A percentile compares a stretch with the other conserved stretches of the same genome.
These are phyloP conservation scores for Ceriops zippeliana DNA, from an alignment of 345 rosid species.

Conservation along the genomic window DNA sequence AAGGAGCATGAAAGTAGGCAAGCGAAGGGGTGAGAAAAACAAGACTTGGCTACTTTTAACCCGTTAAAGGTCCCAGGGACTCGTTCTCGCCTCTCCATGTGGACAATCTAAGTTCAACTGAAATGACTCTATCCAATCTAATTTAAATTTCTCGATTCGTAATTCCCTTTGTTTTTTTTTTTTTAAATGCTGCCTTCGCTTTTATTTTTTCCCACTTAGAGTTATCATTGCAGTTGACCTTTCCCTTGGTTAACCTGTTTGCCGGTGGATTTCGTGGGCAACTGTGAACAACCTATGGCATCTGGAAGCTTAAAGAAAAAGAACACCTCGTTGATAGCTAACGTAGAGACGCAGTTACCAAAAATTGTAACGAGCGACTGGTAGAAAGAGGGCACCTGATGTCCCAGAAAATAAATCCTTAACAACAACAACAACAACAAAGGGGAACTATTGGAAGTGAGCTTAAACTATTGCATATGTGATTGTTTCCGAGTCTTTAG, in stretches of 20 bases:
- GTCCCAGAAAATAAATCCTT: constrained; percentile 16
- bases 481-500: constrained; percentile 54
- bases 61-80: constrained; percentile 29
- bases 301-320: not conserved
- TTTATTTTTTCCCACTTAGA: too few relatives aligned
- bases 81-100: constrained; percentile 24
- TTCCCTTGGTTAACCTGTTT: too few relatives aligned
- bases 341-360: constrained; percentile 9
- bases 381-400: constrained; percentile 26
- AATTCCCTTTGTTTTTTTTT: too few relatives aligned
- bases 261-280: too few relatives aligned
- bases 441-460: not conserved
- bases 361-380: constrained; percentile 23
- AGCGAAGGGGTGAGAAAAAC: constrained; percentile 23
- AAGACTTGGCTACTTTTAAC: constrained; percentile 20
- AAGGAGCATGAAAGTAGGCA: constrained; percentile 41
- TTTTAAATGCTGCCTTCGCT: too few relatives aligned
- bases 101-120: too few relatives aligned
- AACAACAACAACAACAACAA: not conserved
- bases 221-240: too few relatives aligned
- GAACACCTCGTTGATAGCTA: constrained; percentile 15
- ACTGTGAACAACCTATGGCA: too few relatives aligned
- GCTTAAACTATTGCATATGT: constrained; percentile 55
- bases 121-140: too few relatives aligned
- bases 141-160: too few relatives aligned